Evolutionary conservation across 163 green algal genomes (phyloP).

Genomic region (Scenedesmus sp.): DNA sequence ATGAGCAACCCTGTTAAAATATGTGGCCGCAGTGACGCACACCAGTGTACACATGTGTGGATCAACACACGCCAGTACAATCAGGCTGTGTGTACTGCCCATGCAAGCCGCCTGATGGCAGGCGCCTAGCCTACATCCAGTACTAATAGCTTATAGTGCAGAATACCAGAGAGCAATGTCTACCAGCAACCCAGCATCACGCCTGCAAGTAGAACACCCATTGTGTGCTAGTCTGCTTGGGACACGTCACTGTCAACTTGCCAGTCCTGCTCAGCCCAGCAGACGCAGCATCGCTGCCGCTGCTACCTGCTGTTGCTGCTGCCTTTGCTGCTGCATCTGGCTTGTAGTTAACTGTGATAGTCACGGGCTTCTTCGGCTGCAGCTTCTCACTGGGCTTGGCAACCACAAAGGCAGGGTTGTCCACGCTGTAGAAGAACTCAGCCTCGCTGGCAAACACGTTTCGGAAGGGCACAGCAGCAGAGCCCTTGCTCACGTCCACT

Average conservation of each 20-base stretch:
- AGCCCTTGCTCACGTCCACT: constrained; percentile 67
- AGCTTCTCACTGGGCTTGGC: constrained; percentile 74
- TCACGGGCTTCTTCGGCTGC: constrained; percentile 76
- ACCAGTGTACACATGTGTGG: background rate
- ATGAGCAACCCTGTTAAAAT: background rate
- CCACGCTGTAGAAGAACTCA: constrained; percentile 77
- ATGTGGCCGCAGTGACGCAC: background rate
- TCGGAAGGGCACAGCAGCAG: constrained; percentile 73
- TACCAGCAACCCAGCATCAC: background rate
- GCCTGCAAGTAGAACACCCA: constrained; percentile 88
- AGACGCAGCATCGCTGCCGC: constrained; percentile 45
- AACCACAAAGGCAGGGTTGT: constrained; percentile 82
- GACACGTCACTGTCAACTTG: constrained; percentile 84
- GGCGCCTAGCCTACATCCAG: background rate
- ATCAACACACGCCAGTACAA: background rate
- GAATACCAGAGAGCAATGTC: background rate
- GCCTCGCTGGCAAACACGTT: constrained; percentile 82
- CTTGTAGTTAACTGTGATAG: constrained; percentile 76
- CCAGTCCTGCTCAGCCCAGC: constrained; percentile 54
- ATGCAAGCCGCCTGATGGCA: background rate
- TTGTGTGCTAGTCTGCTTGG: constrained; percentile 63
- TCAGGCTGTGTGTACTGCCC: background rate
- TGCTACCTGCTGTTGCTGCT: background rate
- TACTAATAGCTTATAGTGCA: background rate
- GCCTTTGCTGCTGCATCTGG: constrained; percentile 48